Evolutionary conservation across 768 basidiomycete genomes (phyloP).

Genomic region (Pleurotus citrinopileatus): DNA sequence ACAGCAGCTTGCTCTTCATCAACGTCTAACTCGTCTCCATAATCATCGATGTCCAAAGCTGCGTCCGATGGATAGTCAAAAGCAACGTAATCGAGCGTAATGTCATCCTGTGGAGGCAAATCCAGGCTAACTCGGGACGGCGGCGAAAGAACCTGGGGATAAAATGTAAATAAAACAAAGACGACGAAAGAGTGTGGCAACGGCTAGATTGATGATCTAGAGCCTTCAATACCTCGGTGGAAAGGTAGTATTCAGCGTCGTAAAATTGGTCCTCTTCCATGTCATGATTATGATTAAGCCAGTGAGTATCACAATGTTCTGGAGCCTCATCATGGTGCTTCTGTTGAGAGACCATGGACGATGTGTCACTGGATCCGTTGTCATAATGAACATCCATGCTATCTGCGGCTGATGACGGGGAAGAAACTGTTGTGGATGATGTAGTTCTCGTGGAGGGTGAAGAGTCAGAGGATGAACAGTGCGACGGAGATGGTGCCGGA

Average conservation of each 20-base stretch:
- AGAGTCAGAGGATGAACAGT: slow-evolving; percentile 18
- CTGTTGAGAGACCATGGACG: background rate
- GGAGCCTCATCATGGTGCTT: background rate
- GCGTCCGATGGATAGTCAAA: slow-evolving; percentile 2
- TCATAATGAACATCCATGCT: background rate
- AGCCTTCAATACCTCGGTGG: slow-evolving; percentile 6
- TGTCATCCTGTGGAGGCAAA: background rate
- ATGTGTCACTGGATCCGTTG: background rate
- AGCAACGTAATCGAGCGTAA: background rate
- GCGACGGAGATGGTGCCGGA: slow-evolving; percentile 18
- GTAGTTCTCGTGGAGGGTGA: slow-evolving; percentile 7
- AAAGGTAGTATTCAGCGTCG: slow-evolving; percentile 8
- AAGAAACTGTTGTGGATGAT: slow-evolving; percentile 1
- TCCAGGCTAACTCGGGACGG: background rate
- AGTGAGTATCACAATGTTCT: background rate
- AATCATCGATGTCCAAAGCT: slow-evolving; percentile 15
- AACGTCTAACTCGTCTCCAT: slow-evolving; percentile 31
- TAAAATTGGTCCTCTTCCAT: slow-evolving; percentile 5
- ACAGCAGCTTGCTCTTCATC: slow-evolving; percentile 75
- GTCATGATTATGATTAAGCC: background rate
- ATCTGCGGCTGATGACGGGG: background rate
- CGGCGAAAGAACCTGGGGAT: slow-evolving; percentile 4
- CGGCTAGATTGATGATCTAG: slow-evolving; percentile 8
- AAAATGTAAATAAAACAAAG: slow-evolving; percentile 4
- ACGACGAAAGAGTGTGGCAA: background rate